Evolutionary conservation across 345 rosid species (phyloP).

Genomic region (Citrus mangshanensis): DNA sequence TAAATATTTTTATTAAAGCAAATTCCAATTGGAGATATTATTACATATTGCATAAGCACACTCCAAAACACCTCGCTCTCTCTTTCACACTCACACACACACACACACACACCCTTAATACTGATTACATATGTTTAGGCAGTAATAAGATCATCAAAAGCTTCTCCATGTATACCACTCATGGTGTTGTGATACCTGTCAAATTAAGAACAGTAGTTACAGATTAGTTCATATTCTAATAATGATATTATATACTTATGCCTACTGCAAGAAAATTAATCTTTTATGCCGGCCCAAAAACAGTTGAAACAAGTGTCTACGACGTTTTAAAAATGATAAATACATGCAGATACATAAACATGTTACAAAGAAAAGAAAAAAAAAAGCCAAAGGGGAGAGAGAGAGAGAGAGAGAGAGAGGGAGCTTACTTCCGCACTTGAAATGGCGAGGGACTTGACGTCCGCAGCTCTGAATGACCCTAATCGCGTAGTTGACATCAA

Average conservation of each 20-base stretch:
- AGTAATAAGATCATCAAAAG: not conserved
- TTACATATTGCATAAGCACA: not conserved
- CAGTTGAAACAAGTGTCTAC: no score
- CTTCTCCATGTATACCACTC: not conserved
- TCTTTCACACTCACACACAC: no score
- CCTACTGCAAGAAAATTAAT: no score
- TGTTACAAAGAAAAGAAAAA: no score
- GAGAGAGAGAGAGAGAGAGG: not conserved
- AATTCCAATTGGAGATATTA: no score
- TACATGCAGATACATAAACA: no score
- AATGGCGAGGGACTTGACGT: conserved; percentile 23
- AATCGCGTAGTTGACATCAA: conserved; percentile 10
- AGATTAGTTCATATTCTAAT: not conserved
- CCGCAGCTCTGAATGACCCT: conserved; percentile 22
- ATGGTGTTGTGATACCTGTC: not conserved
- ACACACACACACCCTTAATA: not conserved
- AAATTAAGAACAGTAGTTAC: not conserved
- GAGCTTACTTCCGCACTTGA: conserved; percentile 27
- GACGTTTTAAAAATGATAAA: no score
- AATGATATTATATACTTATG: no score
- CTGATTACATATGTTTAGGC: not conserved
- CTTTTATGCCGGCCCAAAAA: no score
- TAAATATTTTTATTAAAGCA: no score
- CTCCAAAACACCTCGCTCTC: not conserved
- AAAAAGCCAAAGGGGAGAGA: no score